Conservation (phyloP, 805 yeast species). For the Starmera amethionina region DNA sequence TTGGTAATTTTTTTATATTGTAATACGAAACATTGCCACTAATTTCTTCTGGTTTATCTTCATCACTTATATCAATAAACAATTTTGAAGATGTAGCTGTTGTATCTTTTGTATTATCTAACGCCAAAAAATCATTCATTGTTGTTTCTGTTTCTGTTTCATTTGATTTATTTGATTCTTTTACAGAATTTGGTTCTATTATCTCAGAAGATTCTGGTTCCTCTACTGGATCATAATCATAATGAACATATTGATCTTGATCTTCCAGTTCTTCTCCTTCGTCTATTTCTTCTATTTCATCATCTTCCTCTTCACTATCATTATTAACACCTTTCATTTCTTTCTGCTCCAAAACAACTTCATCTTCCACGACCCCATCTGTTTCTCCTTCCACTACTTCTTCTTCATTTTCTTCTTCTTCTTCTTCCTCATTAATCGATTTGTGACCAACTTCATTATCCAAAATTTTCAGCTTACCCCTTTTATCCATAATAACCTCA, state of each 20-base stretch:
- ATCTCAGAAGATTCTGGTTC: no score
- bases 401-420: constrained; percentile 1
- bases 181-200: no score
- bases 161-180: no score
- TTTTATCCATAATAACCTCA: constrained; percentile 10
- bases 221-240: no score
- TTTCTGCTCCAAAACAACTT: background rate
- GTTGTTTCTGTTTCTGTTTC: no score
- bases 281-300: constrained; percentile 7
- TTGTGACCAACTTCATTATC: constrained; percentile 5
- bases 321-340: constrained; percentile 3
- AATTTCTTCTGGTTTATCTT: no score
- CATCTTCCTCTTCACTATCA: constrained; percentile 6
- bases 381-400: constrained; percentile 2
- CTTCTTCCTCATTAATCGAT: background rate
- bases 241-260: background rate
- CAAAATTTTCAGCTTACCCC: constrained; percentile 7
- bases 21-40: no score
- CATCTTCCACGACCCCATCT: background rate
- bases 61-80: no score
- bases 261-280: constrained; percentile 5
- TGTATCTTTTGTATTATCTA: constrained; percentile 1
- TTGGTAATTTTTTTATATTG: no score
- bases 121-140: no score
- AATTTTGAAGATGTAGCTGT: background rate